These are phyloP conservation scores for Fennellomyces sp. DNA, from an alignment of 371 early-diverging fungal species.

Conservation along the genomic window DNA sequence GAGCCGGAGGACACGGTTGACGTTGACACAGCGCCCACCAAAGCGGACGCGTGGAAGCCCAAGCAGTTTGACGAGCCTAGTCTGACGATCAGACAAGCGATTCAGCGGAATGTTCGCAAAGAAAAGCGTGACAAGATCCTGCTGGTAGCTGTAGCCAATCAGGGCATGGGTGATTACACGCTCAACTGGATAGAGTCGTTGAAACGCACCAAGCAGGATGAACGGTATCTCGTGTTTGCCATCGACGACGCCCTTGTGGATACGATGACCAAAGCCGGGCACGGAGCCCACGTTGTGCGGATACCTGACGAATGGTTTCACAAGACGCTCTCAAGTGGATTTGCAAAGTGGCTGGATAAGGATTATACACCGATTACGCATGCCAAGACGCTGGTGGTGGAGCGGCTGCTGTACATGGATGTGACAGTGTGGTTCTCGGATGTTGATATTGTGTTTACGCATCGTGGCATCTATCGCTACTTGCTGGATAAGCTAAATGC, in stretches of 20 bases:
- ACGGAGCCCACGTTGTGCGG: slow-evolving; percentile 25
- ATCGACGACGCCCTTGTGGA: slow-evolving; percentile 33
- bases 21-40: slow-evolving; percentile 8
- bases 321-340: slow-evolving; percentile 22
- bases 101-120: slow-evolving; percentile 10
- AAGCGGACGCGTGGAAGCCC: slow-evolving; percentile 14
- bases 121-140: slow-evolving; percentile 14
- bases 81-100: slow-evolving; percentile 1
- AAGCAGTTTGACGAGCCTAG: slow-evolving; percentile 19
- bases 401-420: slow-evolving; percentile 32
- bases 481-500: slow-evolving; percentile 36
- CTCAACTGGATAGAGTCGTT: slow-evolving; percentile 42
- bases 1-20: slow-evolving; percentile 12
- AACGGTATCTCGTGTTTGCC: slow-evolving; percentile 32
- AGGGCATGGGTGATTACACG: slow-evolving; percentile 35
- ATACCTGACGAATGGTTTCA: slow-evolving; percentile 41
- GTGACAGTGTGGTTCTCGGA: slow-evolving; percentile 54
- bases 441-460: slow-evolving; percentile 50
- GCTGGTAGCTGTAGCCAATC: slow-evolving; percentile 35
- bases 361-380: slow-evolving; percentile 41
- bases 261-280: slow-evolving; percentile 18
- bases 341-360: slow-evolving; percentile 26
- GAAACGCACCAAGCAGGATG: slow-evolving; percentile 16
- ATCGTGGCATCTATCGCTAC: slow-evolving; percentile 36
- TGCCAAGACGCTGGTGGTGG: slow-evolving; percentile 39